Percentiles rank a stretch among this genome's conserved stretches.
Evolutionary conservation across 768 basidiomycete genomes (phyloP).

Genomic region (Dioszegia aurantiaca): DNA sequence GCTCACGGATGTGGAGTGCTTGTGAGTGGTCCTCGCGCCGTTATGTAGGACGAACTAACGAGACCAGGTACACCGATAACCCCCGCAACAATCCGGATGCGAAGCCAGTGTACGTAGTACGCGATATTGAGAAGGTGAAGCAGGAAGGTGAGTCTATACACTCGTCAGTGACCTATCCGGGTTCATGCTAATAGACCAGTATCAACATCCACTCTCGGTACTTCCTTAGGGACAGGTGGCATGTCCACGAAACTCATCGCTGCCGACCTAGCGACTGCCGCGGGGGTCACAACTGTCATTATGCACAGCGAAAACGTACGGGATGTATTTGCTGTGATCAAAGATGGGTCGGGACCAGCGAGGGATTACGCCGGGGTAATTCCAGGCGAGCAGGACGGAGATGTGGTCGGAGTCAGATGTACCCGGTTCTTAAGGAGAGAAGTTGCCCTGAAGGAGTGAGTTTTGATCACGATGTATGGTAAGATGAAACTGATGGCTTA

Average conservation of each 20-base stretch:
- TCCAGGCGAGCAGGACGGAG: conserved; percentile 51
- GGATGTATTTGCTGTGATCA: conserved; percentile 75
- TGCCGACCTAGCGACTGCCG: conserved; percentile 92
- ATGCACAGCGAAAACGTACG: conserved; percentile 75
- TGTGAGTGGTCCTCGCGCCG: conserved; percentile 50
- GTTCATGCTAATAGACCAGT: conserved; percentile 54
- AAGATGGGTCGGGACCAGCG: conserved; percentile 50
- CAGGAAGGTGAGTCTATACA: conserved; percentile 62
- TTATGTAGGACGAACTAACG: not conserved
- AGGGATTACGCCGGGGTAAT: conserved; percentile 21
- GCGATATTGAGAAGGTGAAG: conserved; percentile 76
- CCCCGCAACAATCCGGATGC: conserved; percentile 85
- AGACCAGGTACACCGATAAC: conserved; percentile 73
- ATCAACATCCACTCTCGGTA: conserved; percentile 86
- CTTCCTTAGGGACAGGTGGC: conserved; percentile 90
- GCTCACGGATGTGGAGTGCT: conserved; percentile 89
- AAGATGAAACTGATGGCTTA: conserved; percentile 54
- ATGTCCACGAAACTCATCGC: conserved; percentile 99
- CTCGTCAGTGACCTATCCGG: not conserved
- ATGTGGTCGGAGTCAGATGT: conserved; percentile 71
- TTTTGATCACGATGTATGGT: not conserved
- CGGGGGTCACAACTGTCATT: conserved; percentile 89
- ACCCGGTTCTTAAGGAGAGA: conserved; percentile 68
- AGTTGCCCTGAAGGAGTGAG: conserved; percentile 50
- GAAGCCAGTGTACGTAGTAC: conserved; percentile 73